Evolutionary conservation across 352 stramenopile species (phyloP), one percentile per base, ranked within the genome.

Genomic region (Globisporangium uncinulatum): DNA sequence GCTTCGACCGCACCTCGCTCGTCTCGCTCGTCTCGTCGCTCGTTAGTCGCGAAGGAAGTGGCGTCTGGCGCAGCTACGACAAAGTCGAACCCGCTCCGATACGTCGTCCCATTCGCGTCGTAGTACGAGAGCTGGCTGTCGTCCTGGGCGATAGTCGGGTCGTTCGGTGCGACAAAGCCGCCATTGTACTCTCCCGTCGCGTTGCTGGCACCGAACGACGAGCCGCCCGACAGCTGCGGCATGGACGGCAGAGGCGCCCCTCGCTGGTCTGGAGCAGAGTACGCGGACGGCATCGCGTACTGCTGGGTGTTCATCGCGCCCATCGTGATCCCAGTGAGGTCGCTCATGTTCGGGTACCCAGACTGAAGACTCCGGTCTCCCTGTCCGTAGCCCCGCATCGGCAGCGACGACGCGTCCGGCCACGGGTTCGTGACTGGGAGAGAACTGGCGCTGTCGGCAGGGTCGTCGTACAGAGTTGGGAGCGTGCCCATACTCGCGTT

Each of bases 81-180:
- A 46, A 89, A 86, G 32, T 79, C 68, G 51, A 77, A 73, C 13
- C 63, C 67, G 49, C 71, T 81, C 21, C 82, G 79, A 51, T 78
- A 92, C 0, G 76, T 82, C 37, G 77, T 86, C 17, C 63, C 77
- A 17, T 88, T 87, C 3, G 79, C 71, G 52, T 88, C 79, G 42
- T 80, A 91, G 54, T 76, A 91, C 52, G 71, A 74, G 17, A 89
- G 69, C n/a, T 74, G 71, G 31, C 70, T 48, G 56, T 79, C 69
- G 46, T 69, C 51, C 10, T 67, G 57, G 3, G 62, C 56, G 8
- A 86, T 51, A 41, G 68, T 82, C 0, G 73, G 65, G 11, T 88
- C 73, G 48, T 91, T 91, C 0, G 74, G 66, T 11, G 81, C 71
- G 10, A 89, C 73, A 46, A 91, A 89, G 13, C 57, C 69, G 13